Evolutionary conservation across 129 eudicot genomes (phyloP).

Genomic region (Lactuca sativa): DNA sequence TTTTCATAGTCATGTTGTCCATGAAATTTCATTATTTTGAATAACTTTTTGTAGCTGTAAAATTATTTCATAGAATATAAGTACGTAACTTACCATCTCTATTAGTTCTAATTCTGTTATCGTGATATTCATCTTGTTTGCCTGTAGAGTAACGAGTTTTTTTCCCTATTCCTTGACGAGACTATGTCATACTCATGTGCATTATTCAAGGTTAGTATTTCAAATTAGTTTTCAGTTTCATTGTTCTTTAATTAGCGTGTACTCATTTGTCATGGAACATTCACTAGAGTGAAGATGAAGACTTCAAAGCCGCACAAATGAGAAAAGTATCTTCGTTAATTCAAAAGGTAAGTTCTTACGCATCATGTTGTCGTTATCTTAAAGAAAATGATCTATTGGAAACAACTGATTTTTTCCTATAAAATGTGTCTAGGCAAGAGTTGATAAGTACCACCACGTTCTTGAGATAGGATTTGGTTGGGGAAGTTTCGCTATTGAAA

Average conservation of each 20-base stretch:
- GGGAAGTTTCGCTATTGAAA: slow-evolving; percentile 82
- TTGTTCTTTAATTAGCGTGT: background rate
- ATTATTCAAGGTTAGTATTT: slow-evolving; percentile 53
- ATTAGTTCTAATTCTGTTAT: background rate
- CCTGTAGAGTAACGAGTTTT: slow-evolving; percentile 65
- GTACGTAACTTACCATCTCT: too few relatives aligned
- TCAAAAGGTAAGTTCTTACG: slow-evolving; percentile 45
- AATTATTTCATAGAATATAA: too few relatives aligned
- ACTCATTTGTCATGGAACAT: background rate
- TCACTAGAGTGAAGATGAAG: slow-evolving; percentile 53
- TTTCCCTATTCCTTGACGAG: slow-evolving; percentile 76
- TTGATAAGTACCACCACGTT: slow-evolving; percentile 56
- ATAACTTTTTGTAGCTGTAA: too few relatives aligned
- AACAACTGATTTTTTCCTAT: background rate
- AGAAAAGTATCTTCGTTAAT: slow-evolving; percentile 64
- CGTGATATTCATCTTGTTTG: background rate
- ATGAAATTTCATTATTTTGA: too few relatives aligned
- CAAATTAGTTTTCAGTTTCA: background rate
- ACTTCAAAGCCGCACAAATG: slow-evolving; percentile 62
- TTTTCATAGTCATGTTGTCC: too few relatives aligned
- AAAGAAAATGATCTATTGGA: background rate
- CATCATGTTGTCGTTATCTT: background rate
- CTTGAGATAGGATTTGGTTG: slow-evolving; percentile 88
- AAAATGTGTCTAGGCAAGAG: slow-evolving; percentile 47
- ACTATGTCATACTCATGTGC: slow-evolving; percentile 89